Evolutionary conservation across 768 basidiomycete species (phyloP), one percentile per base, ranked within the genome.

Genomic region (Gloeostereum incarnatum): DNA sequence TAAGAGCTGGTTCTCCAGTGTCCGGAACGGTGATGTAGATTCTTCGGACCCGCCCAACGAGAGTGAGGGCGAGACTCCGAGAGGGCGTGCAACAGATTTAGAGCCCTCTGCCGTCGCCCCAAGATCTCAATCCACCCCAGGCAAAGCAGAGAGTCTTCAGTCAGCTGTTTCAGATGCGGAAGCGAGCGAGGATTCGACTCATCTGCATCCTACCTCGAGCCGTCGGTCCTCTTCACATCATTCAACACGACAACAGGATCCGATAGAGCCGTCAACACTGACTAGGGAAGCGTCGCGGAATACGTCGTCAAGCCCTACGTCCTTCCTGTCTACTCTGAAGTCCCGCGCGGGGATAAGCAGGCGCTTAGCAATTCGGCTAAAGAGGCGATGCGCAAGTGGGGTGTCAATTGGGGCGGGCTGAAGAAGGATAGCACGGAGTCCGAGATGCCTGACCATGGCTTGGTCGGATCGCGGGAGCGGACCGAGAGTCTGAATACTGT

Each of bases 381-480:
- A 54, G 93, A 96, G 52, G 73, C 85, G 6, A 81, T 96, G 69
- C 78, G 82, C 42, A 94, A 94, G 54, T 94, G 90, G 90, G 81
- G 90, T 17, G 80, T 78, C 19, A 88, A 78, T 41, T 92, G 88
- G 82, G 65, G 73, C 32, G 68, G 67, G 9, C 50, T 78, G 55
- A 77, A 70, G 60, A 80, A 74, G 55, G 76, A 80, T 40, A 55
- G 42, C 46, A 49, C 30, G 32, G 42, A 23, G 2, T 5, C n/a
- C 20, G 71, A 70, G 16, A 43, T 58, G 26, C 53, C 65, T 11
- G 71, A 75, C 34, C 54, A 59, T 35, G 64, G 63, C 2, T 57
- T 60, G 13, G 50, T 60, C 14, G 60, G 63, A 35, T 58, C 58
- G 35, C 59, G 58, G 24, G 32, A 53, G 11, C 57, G 59, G 36